Evolutionary conservation across 163 green algal species (phyloP).

Genomic region (Scenedesmus sp.): DNA sequence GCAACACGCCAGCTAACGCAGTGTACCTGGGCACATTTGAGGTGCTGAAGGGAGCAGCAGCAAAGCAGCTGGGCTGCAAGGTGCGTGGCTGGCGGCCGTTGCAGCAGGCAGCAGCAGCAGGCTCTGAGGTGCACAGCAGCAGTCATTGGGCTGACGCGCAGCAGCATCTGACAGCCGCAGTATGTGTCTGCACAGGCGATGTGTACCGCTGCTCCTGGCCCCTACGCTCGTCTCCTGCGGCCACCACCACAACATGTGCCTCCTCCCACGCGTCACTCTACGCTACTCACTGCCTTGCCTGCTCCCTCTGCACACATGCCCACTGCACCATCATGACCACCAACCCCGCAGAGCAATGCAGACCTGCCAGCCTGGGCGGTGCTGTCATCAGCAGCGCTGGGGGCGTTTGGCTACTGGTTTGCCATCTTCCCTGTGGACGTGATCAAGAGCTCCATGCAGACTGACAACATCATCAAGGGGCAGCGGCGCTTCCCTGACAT

Average conservation of each 20-base stretch:
- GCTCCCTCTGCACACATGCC: not conserved
- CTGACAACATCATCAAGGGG: slow-evolving; percentile 82
- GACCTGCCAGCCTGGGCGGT: slow-evolving; percentile 66
- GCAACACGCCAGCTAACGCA: slow-evolving; percentile 94
- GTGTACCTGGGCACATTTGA: slow-evolving; percentile 97
- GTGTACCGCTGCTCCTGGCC: not conserved
- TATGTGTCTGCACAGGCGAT: too few species aligned
- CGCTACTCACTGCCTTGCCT: not conserved
- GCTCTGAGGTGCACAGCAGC: not conserved
- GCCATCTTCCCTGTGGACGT: slow-evolving; percentile 95
- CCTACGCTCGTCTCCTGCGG: not conserved
- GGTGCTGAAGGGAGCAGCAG: slow-evolving; percentile 84
- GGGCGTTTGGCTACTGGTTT: slow-evolving; percentile 92
- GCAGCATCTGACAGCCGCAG: not conserved
- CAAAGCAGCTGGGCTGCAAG: slow-evolving; percentile 54
- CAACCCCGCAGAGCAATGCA: slow-evolving; percentile 38
- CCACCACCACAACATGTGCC: too few species aligned
- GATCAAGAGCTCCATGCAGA: slow-evolving; percentile 96
- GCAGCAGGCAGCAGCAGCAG: slow-evolving; percentile 79
- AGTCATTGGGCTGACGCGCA: not conserved
- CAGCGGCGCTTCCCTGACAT: slow-evolving; percentile 88
- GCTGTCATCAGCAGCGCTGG: slow-evolving; percentile 71
- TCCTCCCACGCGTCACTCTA: not conserved
- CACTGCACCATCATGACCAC: not conserved
- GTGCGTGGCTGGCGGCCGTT: slow-evolving; percentile 48